Base-by-base conservation (phyloP, 352 stramenopile genomes). In the Phytophthora tubulina region DNA sequence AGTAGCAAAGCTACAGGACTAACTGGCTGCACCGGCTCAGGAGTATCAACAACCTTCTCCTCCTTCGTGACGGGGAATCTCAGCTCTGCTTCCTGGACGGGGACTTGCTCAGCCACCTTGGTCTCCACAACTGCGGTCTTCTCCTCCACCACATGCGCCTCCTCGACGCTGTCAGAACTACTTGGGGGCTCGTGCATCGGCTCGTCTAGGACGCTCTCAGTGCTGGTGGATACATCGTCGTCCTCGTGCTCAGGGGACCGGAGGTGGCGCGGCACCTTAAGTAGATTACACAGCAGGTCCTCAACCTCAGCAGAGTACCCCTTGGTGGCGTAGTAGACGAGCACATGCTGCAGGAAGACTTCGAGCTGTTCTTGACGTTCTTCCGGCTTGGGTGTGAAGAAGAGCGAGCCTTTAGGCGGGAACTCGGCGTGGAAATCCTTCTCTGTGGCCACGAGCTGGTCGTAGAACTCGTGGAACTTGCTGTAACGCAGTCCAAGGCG, bases 401-500 rank as follows among this genome's bases (percentile, higher is more conserved):
- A 94, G 61, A 91, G 76, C 48, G 73, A 67, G 51, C 84, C 80
- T 52, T 92, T 92, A 53, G 81, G 79, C 14, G 86, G 86, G 57
- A 94, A 94, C 3, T 82, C 56, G 48, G 81, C 88, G n/a, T 66
- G 48, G 49, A 92, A 91, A 11, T 71, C 59, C 36, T 58, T 63
- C 42, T 82, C 81, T n/a, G 63, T 36, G 6, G 73, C 67, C 42
- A 78, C 41, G 45, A 94, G 67, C 60, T 85, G 73, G 65, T 70
- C 57, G 69, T 92, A 91, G 54, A 86, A 87, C 13, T 76, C 72
- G 59, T 79, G 75, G 64, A 92, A 91, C 30, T 82, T 84, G 73
- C 80, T 90, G 80, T 92, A 94, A 63, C 86, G 86, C 36, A 94
- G 67, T 5, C 69, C 70, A 10, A 94, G 73, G 7, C 76, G 76